Conservation (phyloP, 139 green algal genomes). For the Tetraselmis striata region DNA sequence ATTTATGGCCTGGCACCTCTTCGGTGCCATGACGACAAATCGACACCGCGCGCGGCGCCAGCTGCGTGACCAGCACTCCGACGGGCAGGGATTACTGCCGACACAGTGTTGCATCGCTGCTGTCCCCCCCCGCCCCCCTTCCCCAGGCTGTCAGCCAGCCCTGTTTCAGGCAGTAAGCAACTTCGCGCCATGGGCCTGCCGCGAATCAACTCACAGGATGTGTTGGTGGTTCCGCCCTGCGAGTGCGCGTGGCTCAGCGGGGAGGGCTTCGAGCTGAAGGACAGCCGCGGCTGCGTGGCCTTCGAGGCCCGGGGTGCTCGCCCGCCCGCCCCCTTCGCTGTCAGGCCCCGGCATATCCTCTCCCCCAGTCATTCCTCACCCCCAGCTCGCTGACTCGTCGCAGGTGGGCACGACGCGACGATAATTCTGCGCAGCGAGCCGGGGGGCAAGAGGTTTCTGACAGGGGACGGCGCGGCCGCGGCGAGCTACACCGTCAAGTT, state of each 20-base stretch:
- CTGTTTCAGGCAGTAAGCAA: too few relatives aligned
- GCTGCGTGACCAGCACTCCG: too few relatives aligned
- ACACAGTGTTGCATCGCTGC: too few relatives aligned
- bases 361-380: background rate
- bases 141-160: too few relatives aligned
- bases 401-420: background rate
- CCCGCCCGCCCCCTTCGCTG: background rate
- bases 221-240: conserved; percentile 73
- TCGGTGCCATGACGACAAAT: too few relatives aligned
- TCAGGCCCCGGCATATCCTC: background rate
- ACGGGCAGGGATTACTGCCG: too few relatives aligned
- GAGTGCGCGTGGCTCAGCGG: conserved; percentile 71
- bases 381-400: background rate
- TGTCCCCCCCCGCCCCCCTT: too few relatives aligned
- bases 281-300: conserved; percentile 38
- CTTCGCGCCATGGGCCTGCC: conserved; percentile 13
- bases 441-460: background rate
- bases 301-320: conserved; percentile 61
- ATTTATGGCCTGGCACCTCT: too few relatives aligned
- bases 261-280: conserved; percentile 26
- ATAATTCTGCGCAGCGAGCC: background rate
- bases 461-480: conserved; percentile 17
- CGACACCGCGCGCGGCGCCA: too few relatives aligned
- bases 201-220: conserved; percentile 32
- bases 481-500: conserved; percentile 81